phyloP scores from a whole-genome alignment of 202 grass and related monocot species.

The Zoysia matrella region DNA sequence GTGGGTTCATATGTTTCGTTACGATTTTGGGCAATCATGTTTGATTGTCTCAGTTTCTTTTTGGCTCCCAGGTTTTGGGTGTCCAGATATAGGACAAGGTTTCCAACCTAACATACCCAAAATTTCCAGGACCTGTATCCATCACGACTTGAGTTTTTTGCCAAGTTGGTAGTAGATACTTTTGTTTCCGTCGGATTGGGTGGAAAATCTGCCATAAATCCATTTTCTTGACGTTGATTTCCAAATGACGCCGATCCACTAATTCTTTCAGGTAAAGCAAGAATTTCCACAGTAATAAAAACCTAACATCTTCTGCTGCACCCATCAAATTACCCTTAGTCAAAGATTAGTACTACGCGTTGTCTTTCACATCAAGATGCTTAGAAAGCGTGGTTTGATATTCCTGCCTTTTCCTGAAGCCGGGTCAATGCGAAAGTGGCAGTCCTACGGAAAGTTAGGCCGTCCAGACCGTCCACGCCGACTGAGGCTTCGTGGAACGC shows the following conservation, averaged over 20 bases:
- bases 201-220: constrained; percentile 11
- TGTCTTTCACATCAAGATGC: background rate
- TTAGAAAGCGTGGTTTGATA: constrained; percentile 36
- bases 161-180: constrained; percentile 7
- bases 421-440: constrained; percentile 42
- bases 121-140: constrained; percentile 23
- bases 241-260: background rate
- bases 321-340: background rate
- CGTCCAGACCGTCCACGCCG: background rate
- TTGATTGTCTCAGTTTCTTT: background rate
- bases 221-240: constrained; percentile 25
- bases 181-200: constrained; percentile 20
- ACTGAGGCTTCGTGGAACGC: too few relatives aligned
- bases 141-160: constrained; percentile 32
- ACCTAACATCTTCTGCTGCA: background rate
- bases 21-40: background rate
- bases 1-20: background rate
- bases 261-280: background rate
- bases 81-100: background rate
- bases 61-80: background rate
- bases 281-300: background rate
- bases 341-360: background rate
- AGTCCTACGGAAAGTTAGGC: constrained; percentile 54
- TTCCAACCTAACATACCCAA: background rate
- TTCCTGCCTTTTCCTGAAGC: constrained; percentile 23